phyloP scores from a whole-genome alignment of 2,329 filamentous ascomycete species.

The Ploettnerulaceae sp. region DNA sequence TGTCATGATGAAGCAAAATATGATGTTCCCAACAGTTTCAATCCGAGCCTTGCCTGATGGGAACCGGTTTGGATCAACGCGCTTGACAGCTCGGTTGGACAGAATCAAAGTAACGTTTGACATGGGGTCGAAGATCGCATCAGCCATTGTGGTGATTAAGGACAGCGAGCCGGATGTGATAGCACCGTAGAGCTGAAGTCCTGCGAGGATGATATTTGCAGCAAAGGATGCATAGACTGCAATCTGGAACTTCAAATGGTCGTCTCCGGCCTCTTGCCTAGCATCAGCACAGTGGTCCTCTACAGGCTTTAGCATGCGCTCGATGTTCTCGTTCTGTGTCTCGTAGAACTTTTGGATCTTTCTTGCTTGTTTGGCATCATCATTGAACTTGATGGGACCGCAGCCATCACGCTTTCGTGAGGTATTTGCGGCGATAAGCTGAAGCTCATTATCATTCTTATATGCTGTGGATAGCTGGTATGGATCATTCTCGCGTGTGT shows the following conservation, averaged over 20 bases:
- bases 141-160: constrained; percentile 95
- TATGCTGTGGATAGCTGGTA: constrained; percentile 72
- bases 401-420: constrained; percentile 64
- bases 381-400: constrained; percentile 35
- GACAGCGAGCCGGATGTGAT: constrained; percentile 85
- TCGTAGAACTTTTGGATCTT: constrained; percentile 76
- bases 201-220: constrained; percentile 75
- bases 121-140: constrained; percentile 87
- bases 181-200: constrained; percentile 84
- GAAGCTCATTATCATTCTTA: constrained; percentile 73
- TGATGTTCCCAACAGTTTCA: constrained; percentile 92
- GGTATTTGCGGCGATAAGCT: constrained; percentile 73
- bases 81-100: constrained; percentile 80
- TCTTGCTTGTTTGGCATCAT: constrained; percentile 38
- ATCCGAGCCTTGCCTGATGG: constrained; percentile 90
- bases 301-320: constrained; percentile 85
- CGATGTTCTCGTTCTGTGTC: constrained; percentile 87
- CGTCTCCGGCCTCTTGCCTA: constrained; percentile 68
- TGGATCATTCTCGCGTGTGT: constrained; percentile 62
- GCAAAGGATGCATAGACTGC: constrained; percentile 63
- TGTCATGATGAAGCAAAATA: constrained; percentile 95
- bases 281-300: constrained; percentile 84
- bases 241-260: constrained; percentile 70
- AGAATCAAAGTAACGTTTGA: constrained; percentile 85
- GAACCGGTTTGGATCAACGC: constrained; percentile 80